Percentiles rank a stretch among this genome's conserved stretches.
These are phyloP conservation scores for Celoporthe dispersa DNA, from an alignment of 2,329 filamentous ascomycete genomes.

Conservation along the genomic window DNA sequence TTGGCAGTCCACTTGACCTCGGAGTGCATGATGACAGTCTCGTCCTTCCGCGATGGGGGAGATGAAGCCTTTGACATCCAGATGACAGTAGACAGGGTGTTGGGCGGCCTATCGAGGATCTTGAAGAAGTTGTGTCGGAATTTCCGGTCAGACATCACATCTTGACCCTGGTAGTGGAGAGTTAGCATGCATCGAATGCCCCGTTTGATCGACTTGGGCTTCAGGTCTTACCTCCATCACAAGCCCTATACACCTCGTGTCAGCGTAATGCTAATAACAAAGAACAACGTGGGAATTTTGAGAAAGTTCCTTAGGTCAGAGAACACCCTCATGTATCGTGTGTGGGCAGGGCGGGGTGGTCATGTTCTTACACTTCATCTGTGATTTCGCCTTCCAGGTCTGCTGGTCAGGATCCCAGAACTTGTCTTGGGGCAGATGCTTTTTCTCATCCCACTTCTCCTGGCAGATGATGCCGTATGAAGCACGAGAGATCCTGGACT, in stretches of 20 bases:
- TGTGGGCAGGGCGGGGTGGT: background rate
- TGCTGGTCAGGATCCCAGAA: background rate
- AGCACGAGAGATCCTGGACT: conserved; percentile 26
- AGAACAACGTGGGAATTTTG: background rate
- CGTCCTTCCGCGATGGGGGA: conserved; percentile 13
- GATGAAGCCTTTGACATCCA: conserved; percentile 7
- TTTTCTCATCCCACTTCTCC: background rate
- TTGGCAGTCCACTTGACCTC: conserved; percentile 25
- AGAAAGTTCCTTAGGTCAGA: background rate
- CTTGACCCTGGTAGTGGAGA: conserved; percentile 11
- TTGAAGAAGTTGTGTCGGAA: conserved; percentile 8
- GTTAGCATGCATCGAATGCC: background rate
- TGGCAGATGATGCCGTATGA: conserved; percentile 25
- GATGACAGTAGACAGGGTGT: conserved; percentile 3
- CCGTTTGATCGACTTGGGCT: background rate
- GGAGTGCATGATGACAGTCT: conserved; percentile 16
- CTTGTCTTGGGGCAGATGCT: conserved; percentile 25
- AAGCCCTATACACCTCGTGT: background rate
- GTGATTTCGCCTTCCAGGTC: conserved; percentile 5
- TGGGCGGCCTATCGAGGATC: background rate
- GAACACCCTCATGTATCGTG: no score
- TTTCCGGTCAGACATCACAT: background rate
- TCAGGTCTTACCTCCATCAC: background rate
- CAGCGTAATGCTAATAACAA: background rate
- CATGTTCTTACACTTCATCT: conserved; percentile 31